Conservation (phyloP, 352 stramenopile species). For the Pythium rhizo-oryzae region DNA sequence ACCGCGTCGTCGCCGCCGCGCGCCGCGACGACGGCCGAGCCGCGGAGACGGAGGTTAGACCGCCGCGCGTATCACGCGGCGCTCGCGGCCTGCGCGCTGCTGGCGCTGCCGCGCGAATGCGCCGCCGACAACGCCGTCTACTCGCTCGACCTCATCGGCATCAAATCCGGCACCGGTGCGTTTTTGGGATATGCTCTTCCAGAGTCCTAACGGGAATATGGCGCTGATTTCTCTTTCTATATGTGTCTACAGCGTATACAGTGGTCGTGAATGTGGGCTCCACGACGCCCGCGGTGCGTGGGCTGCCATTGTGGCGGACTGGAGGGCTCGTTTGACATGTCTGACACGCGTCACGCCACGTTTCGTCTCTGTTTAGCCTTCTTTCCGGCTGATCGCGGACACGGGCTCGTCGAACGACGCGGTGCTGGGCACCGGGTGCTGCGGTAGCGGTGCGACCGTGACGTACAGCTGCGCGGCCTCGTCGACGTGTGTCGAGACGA, state of each 20-base stretch:
- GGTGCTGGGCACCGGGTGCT: slow-evolving; percentile 66
- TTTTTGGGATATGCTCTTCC: neutral
- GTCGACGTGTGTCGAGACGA: slow-evolving; percentile 51
- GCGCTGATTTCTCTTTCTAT: no score
- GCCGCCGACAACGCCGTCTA: slow-evolving; percentile 35
- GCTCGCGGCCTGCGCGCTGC: neutral
- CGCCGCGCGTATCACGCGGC: no score
- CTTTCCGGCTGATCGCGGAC: slow-evolving; percentile 78
- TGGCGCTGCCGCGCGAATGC: neutral
- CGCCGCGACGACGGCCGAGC: neutral
- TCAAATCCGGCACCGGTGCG: slow-evolving; percentile 38
- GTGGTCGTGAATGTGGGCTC: slow-evolving; percentile 37
- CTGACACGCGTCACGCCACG: no score
- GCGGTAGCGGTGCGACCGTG: slow-evolving; percentile 39
- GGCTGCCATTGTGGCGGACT: neutral
- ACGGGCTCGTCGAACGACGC: slow-evolving; percentile 86
- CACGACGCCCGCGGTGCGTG: slow-evolving; percentile 13
- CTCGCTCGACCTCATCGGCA: slow-evolving; percentile 40
- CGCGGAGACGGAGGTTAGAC: neutral
- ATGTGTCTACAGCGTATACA: slow-evolving; percentile 33
- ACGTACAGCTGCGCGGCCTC: slow-evolving; percentile 74
- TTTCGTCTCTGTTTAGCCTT: slow-evolving; percentile 39
- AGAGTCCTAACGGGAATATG: neutral
- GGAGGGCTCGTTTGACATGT: neutral
- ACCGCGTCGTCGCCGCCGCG: neutral